These are phyloP conservation scores for Isoetes engelmannii DNA, from an alignment of 83 land plant genomes.

Conservation along the genomic window DNA sequence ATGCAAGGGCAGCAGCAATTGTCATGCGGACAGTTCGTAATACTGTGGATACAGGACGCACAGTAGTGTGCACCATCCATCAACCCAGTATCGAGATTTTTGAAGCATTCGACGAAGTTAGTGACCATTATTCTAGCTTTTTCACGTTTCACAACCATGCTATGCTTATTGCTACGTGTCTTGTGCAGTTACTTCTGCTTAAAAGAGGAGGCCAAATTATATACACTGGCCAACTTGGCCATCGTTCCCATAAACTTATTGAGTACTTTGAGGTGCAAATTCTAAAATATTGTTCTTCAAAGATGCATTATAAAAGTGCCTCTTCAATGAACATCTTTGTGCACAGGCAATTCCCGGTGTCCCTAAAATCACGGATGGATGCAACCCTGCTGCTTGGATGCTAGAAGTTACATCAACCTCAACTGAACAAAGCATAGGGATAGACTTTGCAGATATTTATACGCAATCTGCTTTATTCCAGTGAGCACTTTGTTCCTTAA, in stretches of 20 bases:
- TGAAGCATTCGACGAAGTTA: slow-evolving; percentile 27
- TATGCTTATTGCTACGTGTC: slow-evolving; percentile 6
- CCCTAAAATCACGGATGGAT: background rate
- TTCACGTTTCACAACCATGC: background rate
- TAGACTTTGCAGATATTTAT: slow-evolving; percentile 1
- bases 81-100: slow-evolving; percentile 31
- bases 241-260: slow-evolving; percentile 18
- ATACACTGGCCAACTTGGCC: slow-evolving; percentile 18
- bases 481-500: background rate
- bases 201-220: slow-evolving; percentile 28
- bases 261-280: slow-evolving; percentile 19
- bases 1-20: slow-evolving; percentile 26
- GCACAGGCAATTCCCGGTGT: slow-evolving; percentile 16
- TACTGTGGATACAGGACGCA: slow-evolving; percentile 27
- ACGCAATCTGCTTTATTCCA: background rate
- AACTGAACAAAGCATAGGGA: background rate
- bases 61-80: slow-evolving; percentile 29
- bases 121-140: background rate
- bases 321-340: background rate
- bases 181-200: slow-evolving; percentile 20
- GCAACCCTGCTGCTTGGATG: background rate
- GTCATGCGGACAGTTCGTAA: slow-evolving; percentile 23
- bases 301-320: background rate
- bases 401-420: background rate
- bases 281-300: background rate